These are phyloP conservation scores for Jamesozyma rosinii DNA, from an alignment of 805 yeast species.

Conservation along the genomic window DNA sequence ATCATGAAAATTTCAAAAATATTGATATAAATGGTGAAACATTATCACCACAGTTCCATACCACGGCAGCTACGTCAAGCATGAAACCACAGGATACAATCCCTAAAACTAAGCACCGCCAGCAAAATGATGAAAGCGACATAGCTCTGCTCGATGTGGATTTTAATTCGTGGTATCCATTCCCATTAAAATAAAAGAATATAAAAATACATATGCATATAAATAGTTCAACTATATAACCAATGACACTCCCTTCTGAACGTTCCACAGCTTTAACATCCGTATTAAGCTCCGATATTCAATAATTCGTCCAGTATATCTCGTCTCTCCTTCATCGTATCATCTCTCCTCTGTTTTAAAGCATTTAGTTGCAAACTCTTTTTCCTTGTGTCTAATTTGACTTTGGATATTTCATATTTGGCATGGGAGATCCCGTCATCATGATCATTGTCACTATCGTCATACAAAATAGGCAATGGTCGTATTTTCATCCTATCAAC, in stretches of 20 bases:
- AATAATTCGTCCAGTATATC: neutral
- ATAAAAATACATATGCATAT: neutral
- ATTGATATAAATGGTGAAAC: neutral
- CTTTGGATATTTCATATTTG: slow-evolving; percentile 1
- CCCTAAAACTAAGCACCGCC: neutral
- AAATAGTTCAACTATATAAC: neutral
- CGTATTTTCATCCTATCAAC: neutral
- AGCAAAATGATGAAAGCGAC: slow-evolving; percentile 11
- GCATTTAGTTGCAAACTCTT: slow-evolving; percentile 7
- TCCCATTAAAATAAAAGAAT: slow-evolving; percentile 5
- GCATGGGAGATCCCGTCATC: neutral
- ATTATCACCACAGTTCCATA: neutral
- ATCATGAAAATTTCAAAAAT: neutral
- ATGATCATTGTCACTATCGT: slow-evolving; percentile 2
- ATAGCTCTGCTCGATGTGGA: slow-evolving; percentile 27
- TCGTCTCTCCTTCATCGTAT: neutral
- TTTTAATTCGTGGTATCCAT: slow-evolving; percentile 22
- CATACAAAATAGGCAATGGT: slow-evolving; percentile 6
- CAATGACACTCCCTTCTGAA: no score
- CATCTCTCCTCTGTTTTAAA: slow-evolving; percentile 2
- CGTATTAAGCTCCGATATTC: no score
- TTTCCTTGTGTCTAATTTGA: slow-evolving; percentile 5
- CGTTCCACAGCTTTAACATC: no score
- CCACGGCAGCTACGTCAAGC: no score
- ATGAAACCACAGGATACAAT: neutral